phyloP scores from a whole-genome alignment of 2,329 filamentous ascomycete genomes.

The Bretziella fagacearum region DNA sequence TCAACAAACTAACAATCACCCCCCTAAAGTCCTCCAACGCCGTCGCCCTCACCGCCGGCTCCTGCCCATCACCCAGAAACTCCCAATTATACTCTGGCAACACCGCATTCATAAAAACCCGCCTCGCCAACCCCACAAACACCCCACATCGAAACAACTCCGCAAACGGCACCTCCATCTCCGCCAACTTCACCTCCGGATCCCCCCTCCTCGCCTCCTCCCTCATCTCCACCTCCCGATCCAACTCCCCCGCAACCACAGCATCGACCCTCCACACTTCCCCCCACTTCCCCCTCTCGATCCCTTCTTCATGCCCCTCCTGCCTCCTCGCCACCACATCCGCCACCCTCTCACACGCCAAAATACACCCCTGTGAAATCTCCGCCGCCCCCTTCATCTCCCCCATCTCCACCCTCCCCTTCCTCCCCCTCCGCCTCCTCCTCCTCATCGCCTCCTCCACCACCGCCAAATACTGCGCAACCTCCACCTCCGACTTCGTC shows the following conservation, averaged over 20 bases:
- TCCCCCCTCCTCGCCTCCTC: background rate
- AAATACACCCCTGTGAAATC: conserved; percentile 47
- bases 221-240: conserved; percentile 3
- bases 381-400: conserved; percentile 38
- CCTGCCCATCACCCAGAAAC: conserved; percentile 35
- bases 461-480: conserved; percentile 49
- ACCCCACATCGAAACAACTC: conserved; percentile 39
- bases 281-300: conserved; percentile 45
- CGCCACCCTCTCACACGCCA: conserved; percentile 49
- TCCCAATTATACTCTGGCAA: conserved; percentile 51
- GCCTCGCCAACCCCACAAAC: conserved; percentile 48
- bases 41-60: conserved; percentile 56
- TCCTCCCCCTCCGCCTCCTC: conserved; percentile 52
- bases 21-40: conserved; percentile 61
- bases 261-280: conserved; percentile 47
- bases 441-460: conserved; percentile 39
- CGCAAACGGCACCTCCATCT: conserved; percentile 29
- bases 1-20: conserved; percentile 49
- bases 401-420: conserved; percentile 49
- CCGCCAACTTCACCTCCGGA: conserved; percentile 15
- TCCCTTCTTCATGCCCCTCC: conserved; percentile 41
- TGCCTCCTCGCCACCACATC: conserved; percentile 49
- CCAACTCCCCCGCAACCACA: conserved; percentile 21
- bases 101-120: conserved; percentile 59
- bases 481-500: conserved; percentile 61